phyloP scores from a whole-genome alignment of 768 basidiomycete genomes.

The Trametes sanguinea region DNA sequence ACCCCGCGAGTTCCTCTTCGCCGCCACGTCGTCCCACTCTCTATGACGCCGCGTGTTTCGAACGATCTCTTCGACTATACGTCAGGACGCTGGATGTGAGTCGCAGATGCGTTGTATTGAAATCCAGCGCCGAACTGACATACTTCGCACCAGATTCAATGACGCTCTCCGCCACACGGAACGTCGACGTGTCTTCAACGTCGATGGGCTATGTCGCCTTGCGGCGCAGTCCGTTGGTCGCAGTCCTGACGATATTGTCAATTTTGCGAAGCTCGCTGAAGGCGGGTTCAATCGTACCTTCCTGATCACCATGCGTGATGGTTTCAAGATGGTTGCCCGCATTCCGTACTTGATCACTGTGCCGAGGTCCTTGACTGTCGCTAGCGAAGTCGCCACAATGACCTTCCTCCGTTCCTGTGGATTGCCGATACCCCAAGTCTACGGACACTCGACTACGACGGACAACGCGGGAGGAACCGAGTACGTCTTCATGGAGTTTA shows the following conservation, averaged over 20 bases:
- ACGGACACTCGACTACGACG: constrained; percentile 34
- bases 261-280: constrained; percentile 46
- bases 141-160: constrained; percentile 25
- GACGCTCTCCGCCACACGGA: constrained; percentile 46
- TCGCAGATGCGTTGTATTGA: constrained; percentile 17
- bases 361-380: constrained; percentile 33
- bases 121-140: constrained; percentile 13
- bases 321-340: constrained; percentile 32
- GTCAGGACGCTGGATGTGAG: constrained; percentile 33
- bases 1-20: neutral
- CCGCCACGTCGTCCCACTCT: neutral
- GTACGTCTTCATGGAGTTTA: constrained; percentile 36
- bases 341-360: constrained; percentile 31
- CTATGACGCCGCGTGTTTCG: neutral
- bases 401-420: constrained; percentile 31
- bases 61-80: constrained; percentile 30
- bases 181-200: constrained; percentile 44
- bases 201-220: constrained; percentile 45
- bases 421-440: constrained; percentile 35
- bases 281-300: constrained; percentile 37
- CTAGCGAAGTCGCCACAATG: constrained; percentile 37
- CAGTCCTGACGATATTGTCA: constrained; percentile 40
- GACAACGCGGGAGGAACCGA: constrained; percentile 32
- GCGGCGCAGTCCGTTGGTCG: constrained; percentile 45
- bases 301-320: constrained; percentile 32